Evolutionary conservation across 768 basidiomycete species (phyloP), one percentile per base, ranked within the genome.

Genomic region (Gloeophyllum trabeum): DNA sequence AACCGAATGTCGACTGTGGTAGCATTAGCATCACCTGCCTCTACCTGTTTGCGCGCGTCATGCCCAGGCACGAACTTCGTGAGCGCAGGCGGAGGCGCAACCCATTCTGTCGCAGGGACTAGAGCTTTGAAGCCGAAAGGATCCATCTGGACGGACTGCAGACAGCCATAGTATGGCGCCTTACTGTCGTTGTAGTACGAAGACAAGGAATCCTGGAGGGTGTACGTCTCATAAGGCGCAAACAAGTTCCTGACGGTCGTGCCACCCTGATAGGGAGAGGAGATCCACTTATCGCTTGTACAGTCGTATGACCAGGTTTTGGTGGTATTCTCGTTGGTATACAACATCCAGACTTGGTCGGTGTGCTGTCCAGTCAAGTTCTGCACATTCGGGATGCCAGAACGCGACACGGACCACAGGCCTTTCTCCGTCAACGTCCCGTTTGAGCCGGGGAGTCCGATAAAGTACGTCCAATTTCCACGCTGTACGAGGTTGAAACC

Each of bases 11-110:
- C 63, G 41, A 88, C 58, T 2, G 60, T 62, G 5, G 73, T 76
- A 1, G 72, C 73, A 21, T 75, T 76, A 43, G 73, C 62, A 20
- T 70, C 56, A 16, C 69, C 70, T 14, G 59, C 57, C 19, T 67
- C 56, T 19, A 67, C 65, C 24, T 64, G 52, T 28, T 89, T 62
- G 34, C 92, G 82, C 34, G 77, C 69, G 52, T 96, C 92, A 57
- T 96, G 92, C 1, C 92, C 91, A 0, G 92, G 92, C 2, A 60
- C 55, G 60, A 94, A 94, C 42, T 73, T 75, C 14, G 87, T 88
- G 43, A 96, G 58, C 43, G 76, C 73, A 13, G 91, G 86, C 4
- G 66, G 73, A 41, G 84, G 79, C 4, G 75, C 50, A 4, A 76
- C 63, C 88, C 90, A 96, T 48, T 81, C 67, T 0, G 45, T 51